Conservation (phyloP, 2,329 filamentous ascomycete species). For the Aspergillus luchuensis region DNA sequence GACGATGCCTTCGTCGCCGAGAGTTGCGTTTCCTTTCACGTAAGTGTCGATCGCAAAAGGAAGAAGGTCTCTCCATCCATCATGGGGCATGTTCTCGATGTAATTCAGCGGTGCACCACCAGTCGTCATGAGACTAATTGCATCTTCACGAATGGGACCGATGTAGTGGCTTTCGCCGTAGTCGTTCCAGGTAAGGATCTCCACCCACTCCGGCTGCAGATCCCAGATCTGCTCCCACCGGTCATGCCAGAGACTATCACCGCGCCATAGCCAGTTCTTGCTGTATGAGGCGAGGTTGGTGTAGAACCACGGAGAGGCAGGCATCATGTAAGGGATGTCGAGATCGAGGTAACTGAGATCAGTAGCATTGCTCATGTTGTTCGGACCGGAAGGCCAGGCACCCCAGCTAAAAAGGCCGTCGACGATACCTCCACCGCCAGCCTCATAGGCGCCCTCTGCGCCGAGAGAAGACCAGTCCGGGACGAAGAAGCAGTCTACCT, state of each 20-base stretch:
- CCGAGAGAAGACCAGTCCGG: constrained; percentile 49
- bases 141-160: constrained; percentile 36
- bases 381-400: constrained; percentile 45
- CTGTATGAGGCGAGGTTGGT: constrained; percentile 52
- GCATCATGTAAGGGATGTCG: constrained; percentile 52
- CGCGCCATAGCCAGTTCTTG: constrained; percentile 57
- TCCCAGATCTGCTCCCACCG: constrained; percentile 47
- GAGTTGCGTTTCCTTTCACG: background rate
- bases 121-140: background rate
- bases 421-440: constrained; percentile 23
- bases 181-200: constrained; percentile 54
- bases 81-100: background rate
- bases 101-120: background rate
- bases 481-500: constrained; percentile 46
- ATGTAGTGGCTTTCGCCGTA: constrained; percentile 61
- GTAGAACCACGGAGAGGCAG: constrained; percentile 54
- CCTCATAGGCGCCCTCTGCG: constrained; percentile 33
- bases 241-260: constrained; percentile 48
- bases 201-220: constrained; percentile 51
- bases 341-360: constrained; percentile 43
- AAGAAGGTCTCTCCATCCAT: background rate
- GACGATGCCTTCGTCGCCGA: background rate
- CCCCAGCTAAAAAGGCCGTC: constrained; percentile 43
- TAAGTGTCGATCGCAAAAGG: background rate
- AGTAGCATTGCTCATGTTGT: constrained; percentile 47